phyloP scores from a whole-genome alignment of 352 stramenopile genomes.

The Plasmopara muralis region DNA sequence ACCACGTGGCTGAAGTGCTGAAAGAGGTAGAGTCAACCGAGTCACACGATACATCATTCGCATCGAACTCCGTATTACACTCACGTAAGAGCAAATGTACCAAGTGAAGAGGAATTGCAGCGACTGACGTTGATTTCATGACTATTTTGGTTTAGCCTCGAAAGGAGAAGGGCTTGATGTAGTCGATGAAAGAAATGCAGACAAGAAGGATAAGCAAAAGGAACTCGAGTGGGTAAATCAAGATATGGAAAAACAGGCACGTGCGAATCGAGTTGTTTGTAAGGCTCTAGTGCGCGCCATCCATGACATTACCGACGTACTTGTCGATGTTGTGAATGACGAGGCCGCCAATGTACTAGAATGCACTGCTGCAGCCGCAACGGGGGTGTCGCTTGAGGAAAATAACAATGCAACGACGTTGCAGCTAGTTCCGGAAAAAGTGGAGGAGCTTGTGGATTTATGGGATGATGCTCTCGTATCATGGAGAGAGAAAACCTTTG shows the following conservation, averaged over 20 bases:
- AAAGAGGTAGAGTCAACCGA: slow-evolving; percentile 5
- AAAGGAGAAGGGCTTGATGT: slow-evolving; percentile 1
- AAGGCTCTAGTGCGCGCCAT: slow-evolving; percentile 23
- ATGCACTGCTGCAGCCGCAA: slow-evolving; percentile 11
- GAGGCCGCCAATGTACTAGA: slow-evolving; percentile 7
- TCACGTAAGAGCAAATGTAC: slow-evolving; percentile 11
- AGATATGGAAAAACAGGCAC: slow-evolving; percentile 31
- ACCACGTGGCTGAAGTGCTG: not conserved
- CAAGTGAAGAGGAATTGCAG: not conserved
- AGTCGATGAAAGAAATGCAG: not conserved
- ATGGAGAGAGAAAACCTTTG: slow-evolving; percentile 25
- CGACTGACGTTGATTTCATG: slow-evolving; percentile 3
- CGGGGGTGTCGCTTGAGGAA: slow-evolving; percentile 11
- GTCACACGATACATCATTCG: slow-evolving; percentile 14
- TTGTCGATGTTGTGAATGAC: slow-evolving; percentile 18
- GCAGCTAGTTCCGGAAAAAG: slow-evolving; percentile 14
- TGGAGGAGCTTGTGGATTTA: slow-evolving; percentile 16
- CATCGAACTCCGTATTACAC: slow-evolving; percentile 10
- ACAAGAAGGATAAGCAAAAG: slow-evolving; percentile 22
- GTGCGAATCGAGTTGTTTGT: slow-evolving; percentile 24
- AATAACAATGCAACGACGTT: slow-evolving; percentile 15
- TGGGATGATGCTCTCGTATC: slow-evolving; percentile 30
- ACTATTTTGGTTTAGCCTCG: slow-evolving; percentile 4
- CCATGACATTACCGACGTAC: slow-evolving; percentile 21
- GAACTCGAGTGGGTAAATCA: slow-evolving; percentile 40